Base-by-base conservation (phyloP, 257 asterid species). In the Perilla frutescens region DNA sequence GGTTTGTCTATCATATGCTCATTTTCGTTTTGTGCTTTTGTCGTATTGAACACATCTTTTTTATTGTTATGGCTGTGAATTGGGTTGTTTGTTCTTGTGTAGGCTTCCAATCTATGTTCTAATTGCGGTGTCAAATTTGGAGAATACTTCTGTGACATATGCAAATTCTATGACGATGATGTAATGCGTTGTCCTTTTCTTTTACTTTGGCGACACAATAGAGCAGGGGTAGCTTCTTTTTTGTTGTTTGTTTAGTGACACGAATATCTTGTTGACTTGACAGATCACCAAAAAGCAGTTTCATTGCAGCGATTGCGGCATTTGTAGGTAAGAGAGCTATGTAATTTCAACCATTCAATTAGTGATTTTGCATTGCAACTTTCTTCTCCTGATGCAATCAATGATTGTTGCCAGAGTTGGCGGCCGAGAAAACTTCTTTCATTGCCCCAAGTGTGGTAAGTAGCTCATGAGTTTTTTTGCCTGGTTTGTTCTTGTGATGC, bases 281-380 rank as follows among this genome's bases (percentile, higher is more conserved):
- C 86, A 89, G 98, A 81, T 78, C 70, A 55, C 68, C 29, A 93
- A 89, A 83, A 59, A 77, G 43, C 97, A 91, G 83, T 93, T 88
- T 73, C 98, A 93, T 71, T 93, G 98, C 75, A 78, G 70, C 82
- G 97, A 91, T 50, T 93, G 98, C 61, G 96, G 98, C 72, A 93
- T 93, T 78, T 93, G 98, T 85, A 88, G 98, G 98, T 93, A 81
- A 74, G 78, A 77, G 43, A 20, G 70, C 49, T 72, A 44, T 64
- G 54, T 50, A 37, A 51, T 51, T 14, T 37, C 57, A 43, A 6
- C 53, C 47, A 9, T 10, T 65, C n/a, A 7, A 20, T 36, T 39
- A 34, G 53, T 75, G 12, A 20, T 63, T 66, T 39, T 59, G 37
- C 8, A 1, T 65, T 54, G 20, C 12, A 26, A n/a, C 8, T 31